A percentile compares a stretch with the other conserved stretches of the same genome.
Conservation (phyloP, 2,329 filamentous ascomycete genomes). For the Colletotrichum orbiculare region DNA sequence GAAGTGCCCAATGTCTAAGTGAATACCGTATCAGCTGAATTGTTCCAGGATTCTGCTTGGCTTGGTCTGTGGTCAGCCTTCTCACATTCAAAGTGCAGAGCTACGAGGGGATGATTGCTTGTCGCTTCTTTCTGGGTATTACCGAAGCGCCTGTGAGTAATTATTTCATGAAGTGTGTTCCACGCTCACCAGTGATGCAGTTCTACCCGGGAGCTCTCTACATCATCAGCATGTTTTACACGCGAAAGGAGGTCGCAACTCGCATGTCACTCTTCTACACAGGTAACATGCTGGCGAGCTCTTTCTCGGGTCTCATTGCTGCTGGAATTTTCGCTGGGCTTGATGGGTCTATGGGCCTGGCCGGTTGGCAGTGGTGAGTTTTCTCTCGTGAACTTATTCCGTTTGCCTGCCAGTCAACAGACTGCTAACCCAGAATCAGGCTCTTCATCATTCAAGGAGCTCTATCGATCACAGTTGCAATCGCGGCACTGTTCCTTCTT, state of each 20-base stretch:
- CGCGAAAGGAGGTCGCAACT: slow-evolving; percentile 56
- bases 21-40: neutral
- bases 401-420: too few species aligned
- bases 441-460: slow-evolving; percentile 44
- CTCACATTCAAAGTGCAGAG: slow-evolving; percentile 53
- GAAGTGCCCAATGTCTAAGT: too few species aligned
- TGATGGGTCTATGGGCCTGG: slow-evolving; percentile 41
- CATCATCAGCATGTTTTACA: slow-evolving; percentile 65
- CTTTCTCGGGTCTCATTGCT: slow-evolving; percentile 57
- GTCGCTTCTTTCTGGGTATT: slow-evolving; percentile 49
- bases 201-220: slow-evolving; percentile 48
- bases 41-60: slow-evolving; percentile 25
- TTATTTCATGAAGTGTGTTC: slow-evolving; percentile 37
- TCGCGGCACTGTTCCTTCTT: slow-evolving; percentile 39
- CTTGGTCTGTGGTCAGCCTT: slow-evolving; percentile 54
- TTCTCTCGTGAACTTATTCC: neutral
- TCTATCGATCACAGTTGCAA: slow-evolving; percentile 38
- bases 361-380: slow-evolving; percentile 44
- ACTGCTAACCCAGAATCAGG: slow-evolving; percentile 18
- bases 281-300: slow-evolving; percentile 48
- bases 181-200: slow-evolving; percentile 52
- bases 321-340: slow-evolving; percentile 51
- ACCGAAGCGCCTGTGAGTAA: slow-evolving; percentile 48
- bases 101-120: slow-evolving; percentile 50
- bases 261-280: slow-evolving; percentile 58